Evolutionary conservation across 768 basidiomycete genomes (phyloP).

Genomic region (Solioccasus polychromus): DNA sequence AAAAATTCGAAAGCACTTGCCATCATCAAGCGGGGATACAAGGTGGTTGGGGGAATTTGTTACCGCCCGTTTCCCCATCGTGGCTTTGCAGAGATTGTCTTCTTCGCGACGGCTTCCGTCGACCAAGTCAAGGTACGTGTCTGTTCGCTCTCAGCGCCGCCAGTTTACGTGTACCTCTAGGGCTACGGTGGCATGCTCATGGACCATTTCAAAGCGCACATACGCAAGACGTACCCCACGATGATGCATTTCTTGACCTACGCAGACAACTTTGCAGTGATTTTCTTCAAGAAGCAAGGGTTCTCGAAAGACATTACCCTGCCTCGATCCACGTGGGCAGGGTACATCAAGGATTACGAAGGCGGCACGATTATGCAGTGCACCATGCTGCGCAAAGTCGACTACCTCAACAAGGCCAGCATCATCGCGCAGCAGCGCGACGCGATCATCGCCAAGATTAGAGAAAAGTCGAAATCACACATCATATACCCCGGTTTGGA

Average conservation of each 20-base stretch:
- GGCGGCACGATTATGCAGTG: slow-evolving; percentile 99
- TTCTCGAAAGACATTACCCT: slow-evolving; percentile 97
- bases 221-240: slow-evolving; percentile 74
- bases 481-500: slow-evolving; percentile 77
- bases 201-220: slow-evolving; percentile 96
- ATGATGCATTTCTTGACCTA: slow-evolving; percentile 97
- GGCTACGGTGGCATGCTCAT: slow-evolving; percentile 98
- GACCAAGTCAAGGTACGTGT: slow-evolving; percentile 92
- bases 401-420: slow-evolving; percentile 79
- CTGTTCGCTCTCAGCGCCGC: background rate
- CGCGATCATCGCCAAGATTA: slow-evolving; percentile 85
- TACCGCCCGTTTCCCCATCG: slow-evolving; percentile 94
- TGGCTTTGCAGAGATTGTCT: slow-evolving; percentile 96
- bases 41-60: slow-evolving; percentile 97
- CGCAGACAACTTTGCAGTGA: slow-evolving; percentile 98
- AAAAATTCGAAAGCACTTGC: slow-evolving; percentile 89
- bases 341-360: slow-evolving; percentile 99
- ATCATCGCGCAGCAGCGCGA: slow-evolving; percentile 82
- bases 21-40: slow-evolving; percentile 91
- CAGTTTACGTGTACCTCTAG: slow-evolving; percentile 39
- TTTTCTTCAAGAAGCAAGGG: slow-evolving; percentile 99
- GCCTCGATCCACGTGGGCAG: slow-evolving; percentile 91
- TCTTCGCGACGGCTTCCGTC: slow-evolving; percentile 94
- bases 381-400: slow-evolving; percentile 87
- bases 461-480: slow-evolving; percentile 83